Percentiles rank a stretch among this genome's conserved stretches.
Conservation (phyloP, 2,329 filamentous ascomycete genomes). For the Fusarium nelsonii region DNA sequence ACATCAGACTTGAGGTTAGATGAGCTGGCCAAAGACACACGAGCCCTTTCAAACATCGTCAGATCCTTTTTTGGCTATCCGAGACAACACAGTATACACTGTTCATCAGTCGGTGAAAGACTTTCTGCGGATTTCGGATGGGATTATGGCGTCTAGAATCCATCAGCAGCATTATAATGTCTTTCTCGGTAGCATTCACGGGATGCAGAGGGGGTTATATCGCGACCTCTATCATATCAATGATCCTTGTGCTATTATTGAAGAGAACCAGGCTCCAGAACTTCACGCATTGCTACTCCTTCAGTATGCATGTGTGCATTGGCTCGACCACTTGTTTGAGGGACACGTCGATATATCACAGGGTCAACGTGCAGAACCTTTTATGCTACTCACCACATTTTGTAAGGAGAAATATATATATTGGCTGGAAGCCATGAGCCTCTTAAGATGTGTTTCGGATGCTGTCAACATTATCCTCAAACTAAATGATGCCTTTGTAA, state of each 20-base stretch:
- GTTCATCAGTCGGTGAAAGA: background rate
- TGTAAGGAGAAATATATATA: background rate
- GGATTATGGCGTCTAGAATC: too few relatives aligned
- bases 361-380: accelerated
- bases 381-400: background rate
- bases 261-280: background rate
- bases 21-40: accelerated
- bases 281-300: background rate
- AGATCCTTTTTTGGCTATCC: background rate
- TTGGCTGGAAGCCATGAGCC: background rate
- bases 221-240: background rate
- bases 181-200: background rate
- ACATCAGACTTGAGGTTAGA: background rate
- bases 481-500: background rate
- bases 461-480: background rate
- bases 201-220: background rate
- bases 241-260: accelerated
- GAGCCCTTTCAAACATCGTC: background rate
- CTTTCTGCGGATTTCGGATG: background rate
- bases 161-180: background rate
- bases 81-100: background rate
- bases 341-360: background rate
- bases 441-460: background rate
- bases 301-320: background rate
- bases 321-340: background rate